These are phyloP conservation scores for Fomitopsis schrenkii DNA, from an alignment of 1,284 basidiomycete species.

Conservation along the genomic window DNA sequence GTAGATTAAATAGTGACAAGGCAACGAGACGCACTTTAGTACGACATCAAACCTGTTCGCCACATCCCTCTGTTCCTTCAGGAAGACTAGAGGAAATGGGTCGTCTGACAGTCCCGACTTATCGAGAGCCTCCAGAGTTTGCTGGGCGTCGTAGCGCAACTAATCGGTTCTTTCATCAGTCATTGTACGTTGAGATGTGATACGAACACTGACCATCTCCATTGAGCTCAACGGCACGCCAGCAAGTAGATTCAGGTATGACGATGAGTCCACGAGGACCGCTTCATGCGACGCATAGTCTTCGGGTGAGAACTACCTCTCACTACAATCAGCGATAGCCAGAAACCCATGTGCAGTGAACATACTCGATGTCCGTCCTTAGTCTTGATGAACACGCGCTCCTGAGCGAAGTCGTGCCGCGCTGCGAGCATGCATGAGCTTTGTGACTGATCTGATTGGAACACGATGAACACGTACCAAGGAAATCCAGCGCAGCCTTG, in stretches of 20 bases:
- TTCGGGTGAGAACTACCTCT: constrained; percentile 46
- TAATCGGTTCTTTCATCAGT: constrained; percentile 25
- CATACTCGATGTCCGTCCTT: constrained; percentile 45
- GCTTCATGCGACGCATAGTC: constrained; percentile 50
- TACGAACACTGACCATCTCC: constrained; percentile 46
- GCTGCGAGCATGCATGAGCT: constrained; percentile 37
- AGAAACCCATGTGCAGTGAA: neutral
- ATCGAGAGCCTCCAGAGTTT: constrained; percentile 64
- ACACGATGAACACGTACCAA: constrained; percentile 45
- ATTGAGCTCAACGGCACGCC: constrained; percentile 71
- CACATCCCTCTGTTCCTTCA: constrained; percentile 63
- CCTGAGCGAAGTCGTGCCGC: constrained; percentile 64
- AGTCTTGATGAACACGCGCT: constrained; percentile 62
- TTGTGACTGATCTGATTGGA: neutral
- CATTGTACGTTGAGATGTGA: too few species aligned
- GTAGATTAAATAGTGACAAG: neutral
- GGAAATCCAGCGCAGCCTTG: constrained; percentile 74
- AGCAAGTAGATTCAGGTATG: constrained; percentile 78
- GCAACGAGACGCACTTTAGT: constrained; percentile 40
- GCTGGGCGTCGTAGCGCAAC: constrained; percentile 74
- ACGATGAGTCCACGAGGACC: constrained; percentile 80
- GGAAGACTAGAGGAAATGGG: constrained; percentile 73
- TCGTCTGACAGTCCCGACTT: constrained; percentile 44
- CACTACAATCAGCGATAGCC: constrained; percentile 2
- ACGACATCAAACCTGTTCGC: constrained; percentile 64